These are phyloP conservation scores for Pyronema omphalodes DNA, from an alignment of 495 filamentous ascomycete genomes.

Conservation along the genomic window DNA sequence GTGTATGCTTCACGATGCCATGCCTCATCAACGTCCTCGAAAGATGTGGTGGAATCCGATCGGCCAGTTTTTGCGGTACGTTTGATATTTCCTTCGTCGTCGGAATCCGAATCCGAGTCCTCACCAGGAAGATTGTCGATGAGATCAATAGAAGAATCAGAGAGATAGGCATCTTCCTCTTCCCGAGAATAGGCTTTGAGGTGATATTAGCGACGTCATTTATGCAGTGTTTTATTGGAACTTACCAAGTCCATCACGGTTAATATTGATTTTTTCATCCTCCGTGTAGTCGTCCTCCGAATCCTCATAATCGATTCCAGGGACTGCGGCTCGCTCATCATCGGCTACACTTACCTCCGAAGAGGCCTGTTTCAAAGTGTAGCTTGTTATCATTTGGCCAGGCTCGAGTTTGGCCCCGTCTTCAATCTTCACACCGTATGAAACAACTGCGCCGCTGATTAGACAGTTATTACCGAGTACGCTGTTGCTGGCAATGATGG, in stretches of 20 bases:
- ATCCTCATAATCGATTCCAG: slow-evolving; percentile 34
- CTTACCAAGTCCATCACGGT: slow-evolving; percentile 36
- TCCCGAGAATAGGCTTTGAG: too few species aligned
- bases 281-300: slow-evolving; percentile 31
- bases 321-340: slow-evolving; percentile 30
- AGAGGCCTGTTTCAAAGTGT: slow-evolving; percentile 30
- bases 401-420: slow-evolving; percentile 35
- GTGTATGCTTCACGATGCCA: slow-evolving; percentile 79
- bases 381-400: slow-evolving; percentile 37
- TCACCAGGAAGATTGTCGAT: slow-evolving; percentile 25
- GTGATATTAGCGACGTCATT: background rate
- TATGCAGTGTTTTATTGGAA: slow-evolving; percentile 2
- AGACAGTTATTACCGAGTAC: slow-evolving; percentile 50
- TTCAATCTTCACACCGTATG: slow-evolving; percentile 54
- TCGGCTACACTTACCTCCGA: slow-evolving; percentile 31
- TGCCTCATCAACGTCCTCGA: slow-evolving; percentile 41
- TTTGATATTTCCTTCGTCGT: slow-evolving; percentile 12
- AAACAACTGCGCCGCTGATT: slow-evolving; percentile 59
- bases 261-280: slow-evolving; percentile 31
- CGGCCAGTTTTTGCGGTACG: slow-evolving; percentile 19
- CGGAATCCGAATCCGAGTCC: slow-evolving; percentile 26
- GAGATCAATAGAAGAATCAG: slow-evolving; percentile 14
- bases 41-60: slow-evolving; percentile 26
- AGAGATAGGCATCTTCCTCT: background rate
- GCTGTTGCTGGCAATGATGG: slow-evolving; percentile 56